Evolutionary conservation across 768 basidiomycete species (phyloP), one percentile per base, ranked within the genome.

Genomic region (Termitomyces sp.): DNA sequence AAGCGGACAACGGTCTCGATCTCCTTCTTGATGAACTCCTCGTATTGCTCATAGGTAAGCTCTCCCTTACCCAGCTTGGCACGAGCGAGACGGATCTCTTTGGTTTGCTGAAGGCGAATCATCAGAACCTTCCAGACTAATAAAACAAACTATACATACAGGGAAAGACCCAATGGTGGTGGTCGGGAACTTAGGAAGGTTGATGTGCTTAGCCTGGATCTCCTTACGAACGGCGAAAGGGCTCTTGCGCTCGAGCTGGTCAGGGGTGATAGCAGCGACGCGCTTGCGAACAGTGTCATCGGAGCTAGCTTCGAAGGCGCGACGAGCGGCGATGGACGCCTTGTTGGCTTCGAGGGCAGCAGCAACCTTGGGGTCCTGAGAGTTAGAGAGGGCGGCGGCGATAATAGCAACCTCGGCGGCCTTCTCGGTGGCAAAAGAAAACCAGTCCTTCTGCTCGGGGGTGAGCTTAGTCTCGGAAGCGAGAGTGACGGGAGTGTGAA

Each of bases 131-230:
- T 21, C 9, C 46, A 34, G 32, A 16, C 46, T 42, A 11, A 37
- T n/a, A 46, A 6, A 56, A 44, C 14, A 19, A n/a, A 54, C 17
- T 32, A 46, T n/a, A 72, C 81, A 50, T 68, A 89, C 87, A 65
- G 95, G 96, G 92, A 97, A 98, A 31, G 96, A 98, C 60, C 95
- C 95, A 65, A 98, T 98, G 62, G 96, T 97, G 56, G 96, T 98
- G 54, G 96, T 97, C 58, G 96, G 95, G 87, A 98, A 99, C 75
- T 87, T 92, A 73, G 97, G 97, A 25, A 99, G 83, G 62, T 89
- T 80, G 71, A 97, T 84, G 68, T 90, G 83, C 77, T 89, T 86
- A 72, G 87, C 85, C 77, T 99, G 97, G 52, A 90, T 81, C 63
- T 89, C 89, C 73, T 90, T 86, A 73, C 97, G 93, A 57, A 79